Evolutionary conservation across 371 early-diverging fungal species (phyloP).

Genomic region (Gilbertella persicaria): DNA sequence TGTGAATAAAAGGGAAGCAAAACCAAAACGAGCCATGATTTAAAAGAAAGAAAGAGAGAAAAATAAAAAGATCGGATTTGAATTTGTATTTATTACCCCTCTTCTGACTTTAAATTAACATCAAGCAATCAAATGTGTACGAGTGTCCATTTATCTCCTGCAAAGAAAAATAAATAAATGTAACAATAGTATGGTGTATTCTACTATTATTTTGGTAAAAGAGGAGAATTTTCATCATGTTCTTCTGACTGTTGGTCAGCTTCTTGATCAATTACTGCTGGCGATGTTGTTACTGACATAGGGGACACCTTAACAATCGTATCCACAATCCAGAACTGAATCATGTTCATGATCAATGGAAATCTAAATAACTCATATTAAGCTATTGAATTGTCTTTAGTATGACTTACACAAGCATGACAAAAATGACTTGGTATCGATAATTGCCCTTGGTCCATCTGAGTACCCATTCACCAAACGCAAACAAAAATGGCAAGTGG

Average conservation of each 20-base stretch:
- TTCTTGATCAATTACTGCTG: too few species aligned
- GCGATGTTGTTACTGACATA: too few species aligned
- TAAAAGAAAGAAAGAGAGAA: slow-evolving; percentile 13
- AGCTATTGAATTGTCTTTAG: neutral
- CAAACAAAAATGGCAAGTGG: slow-evolving; percentile 34
- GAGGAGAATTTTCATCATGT: slow-evolving; percentile 20
- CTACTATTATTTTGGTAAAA: slow-evolving; percentile 20
- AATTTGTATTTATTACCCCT: too few species aligned
- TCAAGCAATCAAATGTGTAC: too few species aligned
- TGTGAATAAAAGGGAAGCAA: slow-evolving; percentile 33
- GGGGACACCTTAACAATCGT: slow-evolving; percentile 57
- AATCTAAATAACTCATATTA: slow-evolving; percentile 29
- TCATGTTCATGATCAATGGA: slow-evolving; percentile 65
- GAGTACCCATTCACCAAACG: slow-evolving; percentile 42
- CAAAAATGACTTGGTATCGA: slow-evolving; percentile 49
- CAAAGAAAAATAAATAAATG: too few species aligned
- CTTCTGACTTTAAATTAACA: too few species aligned
- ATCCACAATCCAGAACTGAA: slow-evolving; percentile 72
- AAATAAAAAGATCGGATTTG: slow-evolving; percentile 2
- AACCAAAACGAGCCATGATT: slow-evolving; percentile 41
- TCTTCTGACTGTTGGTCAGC: neutral
- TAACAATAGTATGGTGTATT: too few species aligned
- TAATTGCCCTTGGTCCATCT: slow-evolving; percentile 44
- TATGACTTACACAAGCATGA: slow-evolving; percentile 45
- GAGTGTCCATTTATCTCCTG: too few species aligned